Conservation (phyloP, 2,329 filamentous ascomycete species). For the Ascochyta lentis region DNA sequence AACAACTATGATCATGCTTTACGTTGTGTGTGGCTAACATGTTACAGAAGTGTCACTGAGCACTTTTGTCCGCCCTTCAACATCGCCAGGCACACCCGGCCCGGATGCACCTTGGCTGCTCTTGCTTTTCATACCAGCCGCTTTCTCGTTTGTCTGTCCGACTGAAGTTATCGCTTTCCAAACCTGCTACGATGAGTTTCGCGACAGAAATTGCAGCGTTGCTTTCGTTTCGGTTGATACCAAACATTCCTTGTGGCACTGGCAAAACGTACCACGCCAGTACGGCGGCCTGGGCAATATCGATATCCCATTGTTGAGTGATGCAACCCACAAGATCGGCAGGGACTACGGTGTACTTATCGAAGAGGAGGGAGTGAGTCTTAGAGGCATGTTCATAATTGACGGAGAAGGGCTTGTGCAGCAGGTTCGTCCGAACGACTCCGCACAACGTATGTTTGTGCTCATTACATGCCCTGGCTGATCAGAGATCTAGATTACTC, state of each 20-base stretch:
- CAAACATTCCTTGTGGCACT: conserved; percentile 40
- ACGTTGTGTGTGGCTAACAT: conserved; percentile 6
- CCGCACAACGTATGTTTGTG: too few relatives aligned
- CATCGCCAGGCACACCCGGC: conserved; percentile 4
- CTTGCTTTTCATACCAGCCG: conserved; percentile 40
- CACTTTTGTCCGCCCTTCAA: conserved; percentile 30
- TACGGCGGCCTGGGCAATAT: conserved; percentile 39
- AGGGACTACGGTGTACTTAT: conserved; percentile 39
- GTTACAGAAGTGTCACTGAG: conserved; percentile 31
- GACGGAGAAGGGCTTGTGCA: conserved; percentile 36
- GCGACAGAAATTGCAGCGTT: conserved; percentile 33
- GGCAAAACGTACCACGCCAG: conserved; percentile 38
- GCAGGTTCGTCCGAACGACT: conserved; percentile 24
- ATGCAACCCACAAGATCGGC: conserved; percentile 37
- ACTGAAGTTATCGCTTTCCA: conserved; percentile 43
- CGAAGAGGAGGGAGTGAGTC: conserved; percentile 38
- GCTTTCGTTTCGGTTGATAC: conserved; percentile 42
- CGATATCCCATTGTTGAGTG: conserved; percentile 38
- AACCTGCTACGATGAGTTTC: conserved; percentile 38
- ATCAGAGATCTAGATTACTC: conserved; percentile 23
- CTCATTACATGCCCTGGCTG: neutral
- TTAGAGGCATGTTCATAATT: conserved; percentile 42
- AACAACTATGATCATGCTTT: neutral
- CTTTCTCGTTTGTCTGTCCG: conserved; percentile 43
- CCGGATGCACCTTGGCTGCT: conserved; percentile 34